Percentiles rank a stretch among this genome's conserved stretches.
These are phyloP conservation scores for Circinella minor DNA, from an alignment of 371 early-diverging fungal genomes.

Conservation along the genomic window DNA sequence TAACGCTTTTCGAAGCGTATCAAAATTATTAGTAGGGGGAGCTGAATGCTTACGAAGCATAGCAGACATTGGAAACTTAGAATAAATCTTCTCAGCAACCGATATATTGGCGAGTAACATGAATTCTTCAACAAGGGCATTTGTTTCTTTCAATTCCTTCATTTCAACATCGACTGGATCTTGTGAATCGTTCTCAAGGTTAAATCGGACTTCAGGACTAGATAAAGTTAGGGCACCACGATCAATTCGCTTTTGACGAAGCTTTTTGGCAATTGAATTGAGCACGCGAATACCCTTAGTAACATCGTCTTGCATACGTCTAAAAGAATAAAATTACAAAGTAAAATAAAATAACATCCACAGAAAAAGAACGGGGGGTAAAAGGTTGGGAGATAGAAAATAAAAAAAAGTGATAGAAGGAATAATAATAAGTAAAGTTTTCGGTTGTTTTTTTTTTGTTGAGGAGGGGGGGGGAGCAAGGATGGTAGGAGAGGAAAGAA, in stretches of 20 bases:
- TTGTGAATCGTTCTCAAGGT: constrained; percentile 85
- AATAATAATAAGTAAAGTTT: background rate
- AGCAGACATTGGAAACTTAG: constrained; percentile 90
- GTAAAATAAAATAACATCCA: background rate
- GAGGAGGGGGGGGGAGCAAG: too few relatives aligned
- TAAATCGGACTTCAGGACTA: constrained; percentile 88
- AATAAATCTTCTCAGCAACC: constrained; percentile 93
- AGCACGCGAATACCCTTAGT: constrained; percentile 83
- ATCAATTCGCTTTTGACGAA: constrained; percentile 77
- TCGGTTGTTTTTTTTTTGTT: background rate
- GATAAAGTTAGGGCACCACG: constrained; percentile 86
- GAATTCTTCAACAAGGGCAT: constrained; percentile 98
- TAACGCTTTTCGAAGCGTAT: constrained; percentile 73
- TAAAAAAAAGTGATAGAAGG: too few relatives aligned
- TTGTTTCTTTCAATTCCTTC: constrained; percentile 94
- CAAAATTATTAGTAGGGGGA: constrained; percentile 81
- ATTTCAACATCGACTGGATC: constrained; percentile 88
- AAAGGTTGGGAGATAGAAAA: too few relatives aligned
- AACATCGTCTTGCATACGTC: constrained; percentile 79
- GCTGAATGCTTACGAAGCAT: constrained; percentile 89
- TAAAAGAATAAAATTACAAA: constrained; percentile 13
- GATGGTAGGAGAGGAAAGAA: too few relatives aligned
- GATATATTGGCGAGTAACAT: constrained; percentile 99
- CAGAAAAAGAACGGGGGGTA: too few relatives aligned
- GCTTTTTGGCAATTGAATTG: constrained; percentile 88